Conservation (phyloP, 768 basidiomycete species). For the Tephrocybe sp. region DNA sequence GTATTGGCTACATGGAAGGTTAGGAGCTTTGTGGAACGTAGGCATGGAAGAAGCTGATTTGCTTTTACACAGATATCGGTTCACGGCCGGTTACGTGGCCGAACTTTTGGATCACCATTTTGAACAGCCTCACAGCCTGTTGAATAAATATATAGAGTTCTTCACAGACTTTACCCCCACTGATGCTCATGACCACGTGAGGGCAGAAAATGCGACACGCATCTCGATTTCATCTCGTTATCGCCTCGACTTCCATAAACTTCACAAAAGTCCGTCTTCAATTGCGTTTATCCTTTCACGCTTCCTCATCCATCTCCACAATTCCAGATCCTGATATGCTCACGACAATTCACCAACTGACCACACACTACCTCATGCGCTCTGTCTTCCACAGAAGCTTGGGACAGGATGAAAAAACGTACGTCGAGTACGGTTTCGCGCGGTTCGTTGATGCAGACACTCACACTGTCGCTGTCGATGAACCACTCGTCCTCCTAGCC, state of each 20-base stretch:
- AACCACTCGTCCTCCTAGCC: constrained; percentile 43
- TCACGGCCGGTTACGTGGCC: constrained; percentile 41
- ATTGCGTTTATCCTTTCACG: neutral
- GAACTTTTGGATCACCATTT: constrained; percentile 39
- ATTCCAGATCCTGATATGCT: constrained; percentile 34
- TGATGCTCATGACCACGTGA: constrained; percentile 31
- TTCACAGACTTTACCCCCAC: constrained; percentile 39
- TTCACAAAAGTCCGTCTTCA: constrained; percentile 35
- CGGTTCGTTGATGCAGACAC: constrained; percentile 39
- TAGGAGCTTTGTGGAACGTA: neutral
- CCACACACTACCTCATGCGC: constrained; percentile 41
- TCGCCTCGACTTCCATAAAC: constrained; percentile 38
- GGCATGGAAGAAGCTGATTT: neutral
- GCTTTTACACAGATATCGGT: constrained; percentile 38
- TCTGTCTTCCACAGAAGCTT: constrained; percentile 33
- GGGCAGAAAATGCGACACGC: constrained; percentile 25
- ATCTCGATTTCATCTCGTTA: constrained; percentile 35
- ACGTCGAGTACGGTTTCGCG: constrained; percentile 45
- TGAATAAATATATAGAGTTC: constrained; percentile 40
- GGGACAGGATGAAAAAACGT: constrained; percentile 36
- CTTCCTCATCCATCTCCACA: neutral
- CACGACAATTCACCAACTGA: constrained; percentile 35
- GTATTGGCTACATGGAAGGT: constrained; percentile 49
- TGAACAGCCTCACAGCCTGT: constrained; percentile 34
- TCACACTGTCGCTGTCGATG: constrained; percentile 37